These are phyloP conservation scores for Candida tallmaniae DNA, from an alignment of 805 yeast genomes.

Conservation along the genomic window DNA sequence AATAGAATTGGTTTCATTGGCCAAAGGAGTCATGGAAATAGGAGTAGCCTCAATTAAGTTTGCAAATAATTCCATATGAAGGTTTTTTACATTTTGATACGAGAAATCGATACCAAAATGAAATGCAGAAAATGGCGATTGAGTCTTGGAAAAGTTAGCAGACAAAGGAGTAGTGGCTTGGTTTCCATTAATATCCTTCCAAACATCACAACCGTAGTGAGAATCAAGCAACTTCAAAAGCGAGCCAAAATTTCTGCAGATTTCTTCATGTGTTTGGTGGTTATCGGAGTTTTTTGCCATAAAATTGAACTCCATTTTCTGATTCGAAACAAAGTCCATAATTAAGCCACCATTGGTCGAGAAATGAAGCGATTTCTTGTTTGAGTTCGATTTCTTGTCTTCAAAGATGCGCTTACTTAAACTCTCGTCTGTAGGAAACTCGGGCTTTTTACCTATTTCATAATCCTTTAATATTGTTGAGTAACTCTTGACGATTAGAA, in stretches of 20 bases:
- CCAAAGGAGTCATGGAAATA: slow-evolving; percentile 43
- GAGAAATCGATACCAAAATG: slow-evolving; percentile 37
- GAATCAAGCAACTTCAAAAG: slow-evolving; percentile 58
- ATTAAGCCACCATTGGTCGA: background rate
- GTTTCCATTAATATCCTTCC: slow-evolving; percentile 14
- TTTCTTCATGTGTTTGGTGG: slow-evolving; percentile 62
- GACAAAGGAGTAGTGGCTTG: slow-evolving; percentile 9
- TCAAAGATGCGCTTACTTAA: slow-evolving; percentile 12
- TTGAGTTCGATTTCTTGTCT: background rate
- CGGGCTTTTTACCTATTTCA: slow-evolving; percentile 53
- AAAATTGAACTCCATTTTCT: slow-evolving; percentile 29
- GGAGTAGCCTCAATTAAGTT: slow-evolving; percentile 70
- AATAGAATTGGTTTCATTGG: slow-evolving; percentile 29
- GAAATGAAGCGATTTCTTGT: background rate
- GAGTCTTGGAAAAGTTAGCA: slow-evolving; percentile 20
- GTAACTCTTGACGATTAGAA: slow-evolving; percentile 68
- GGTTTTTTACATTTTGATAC: slow-evolving; percentile 28
- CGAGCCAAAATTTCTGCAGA: slow-evolving; percentile 52
- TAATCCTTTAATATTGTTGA: slow-evolving; percentile 64
- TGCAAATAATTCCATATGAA: slow-evolving; percentile 59
- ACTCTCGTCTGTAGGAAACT: slow-evolving; percentile 62
- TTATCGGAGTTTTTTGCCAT: slow-evolving; percentile 43
- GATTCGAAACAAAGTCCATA: background rate
- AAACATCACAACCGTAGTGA: slow-evolving; percentile 42
- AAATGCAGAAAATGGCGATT: slow-evolving; percentile 37